Evolutionary conservation across 495 filamentous ascomycete genomes (phyloP).

Genomic region (Tuber borchii): DNA sequence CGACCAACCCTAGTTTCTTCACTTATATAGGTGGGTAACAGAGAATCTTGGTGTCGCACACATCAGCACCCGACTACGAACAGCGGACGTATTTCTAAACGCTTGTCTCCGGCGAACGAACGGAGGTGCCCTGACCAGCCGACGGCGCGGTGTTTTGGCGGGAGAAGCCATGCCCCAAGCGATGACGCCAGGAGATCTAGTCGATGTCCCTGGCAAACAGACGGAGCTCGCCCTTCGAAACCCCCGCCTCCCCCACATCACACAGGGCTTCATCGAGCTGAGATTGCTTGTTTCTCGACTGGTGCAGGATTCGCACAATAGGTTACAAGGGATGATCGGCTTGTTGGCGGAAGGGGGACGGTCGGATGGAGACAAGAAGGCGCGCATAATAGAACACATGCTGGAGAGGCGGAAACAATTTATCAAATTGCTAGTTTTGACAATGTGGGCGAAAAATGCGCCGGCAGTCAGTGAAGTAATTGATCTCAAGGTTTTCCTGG

Average conservation of each 20-base stretch:
- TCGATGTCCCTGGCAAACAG: conserved; percentile 13
- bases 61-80: background rate
- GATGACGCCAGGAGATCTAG: conserved; percentile 24
- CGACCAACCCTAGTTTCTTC: background rate
- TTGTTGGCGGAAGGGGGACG: conserved; percentile 20
- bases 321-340: conserved; percentile 61
- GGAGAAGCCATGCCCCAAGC: conserved; percentile 26
- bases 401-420: conserved; percentile 62
- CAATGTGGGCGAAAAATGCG: conserved; percentile 76
- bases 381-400: conserved; percentile 65
- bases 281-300: conserved; percentile 64
- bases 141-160: conserved; percentile 13
- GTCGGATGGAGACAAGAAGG: conserved; percentile 62
- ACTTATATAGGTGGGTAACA: background rate
- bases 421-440: conserved; percentile 82
- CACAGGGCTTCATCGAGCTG: conserved; percentile 64
- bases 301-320: conserved; percentile 73
- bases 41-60: background rate
- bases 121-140: background rate
- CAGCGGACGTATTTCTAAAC: background rate
- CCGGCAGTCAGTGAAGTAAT: conserved; percentile 72
- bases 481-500: conserved; percentile 69
- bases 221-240: conserved; percentile 47
- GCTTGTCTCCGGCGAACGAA: background rate
- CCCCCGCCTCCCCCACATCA: conserved; percentile 74